Base-by-base conservation (phyloP, 2,329 filamentous ascomycete genomes). In the Bipolaris victoriae region DNA sequence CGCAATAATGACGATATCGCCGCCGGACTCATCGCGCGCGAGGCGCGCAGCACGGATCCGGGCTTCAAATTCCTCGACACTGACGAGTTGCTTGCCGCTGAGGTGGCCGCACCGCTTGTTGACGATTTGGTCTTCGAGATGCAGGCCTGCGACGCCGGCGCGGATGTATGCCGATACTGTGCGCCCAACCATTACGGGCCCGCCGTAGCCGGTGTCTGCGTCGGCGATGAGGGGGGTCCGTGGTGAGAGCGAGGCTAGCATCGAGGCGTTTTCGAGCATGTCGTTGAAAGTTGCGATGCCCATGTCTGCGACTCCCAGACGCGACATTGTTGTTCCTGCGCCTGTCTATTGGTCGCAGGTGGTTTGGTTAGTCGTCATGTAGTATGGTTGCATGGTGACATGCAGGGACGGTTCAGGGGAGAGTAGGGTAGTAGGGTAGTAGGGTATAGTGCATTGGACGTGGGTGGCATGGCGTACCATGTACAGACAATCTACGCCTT, bases 91-190 rank as follows among this genome's bases (percentile, higher is more conserved):
- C 72, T 90, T 90, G 52, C 85, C 85, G 0, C 75, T 72, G 0
- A 90, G 77, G 67, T 90, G 87, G 0, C 87, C 87, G 69, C 87
- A 90, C 9, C 86, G 83, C 76, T 90, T 90, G 43, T 81, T 84
- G 41, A 82, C 77, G 16, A 88, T 80, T 75, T 89, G 86, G 72
- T 88, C 86, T 70, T 88, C 86, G 55, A 88, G 81, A 65, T 88
- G 85, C 18, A 87, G 74, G 0, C 78, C 86, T 1, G 86, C 85
- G 3, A 88, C 82, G 13, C 85, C 85, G 5, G 81, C 77, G 24
- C 79, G 77, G 47, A 80, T 79, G 72, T 87, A 87, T 43, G 79
- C 73, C n/a, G 78, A 71, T 7, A 84, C 79, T 2, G 84, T 84
- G 24, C 83, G 80, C 1, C 81, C 79, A 36, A 87, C 81, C 78